phyloP scores from a whole-genome alignment of 176 grass and related monocot genomes.

The Themeda triandra region DNA sequence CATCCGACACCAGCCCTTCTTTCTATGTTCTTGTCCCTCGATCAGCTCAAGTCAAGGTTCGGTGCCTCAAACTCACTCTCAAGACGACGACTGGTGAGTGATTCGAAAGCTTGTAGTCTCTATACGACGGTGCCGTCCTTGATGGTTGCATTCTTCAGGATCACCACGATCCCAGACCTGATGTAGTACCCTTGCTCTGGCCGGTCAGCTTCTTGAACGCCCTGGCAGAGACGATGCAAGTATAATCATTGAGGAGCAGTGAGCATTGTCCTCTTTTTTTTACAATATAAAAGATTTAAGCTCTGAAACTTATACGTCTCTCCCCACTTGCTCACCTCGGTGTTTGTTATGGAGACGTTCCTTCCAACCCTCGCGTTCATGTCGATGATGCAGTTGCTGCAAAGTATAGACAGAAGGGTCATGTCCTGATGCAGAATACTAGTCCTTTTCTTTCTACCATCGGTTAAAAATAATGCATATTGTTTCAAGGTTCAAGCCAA shows the following conservation, averaged over 20 bases:
- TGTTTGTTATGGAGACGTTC: conserved; percentile 57
- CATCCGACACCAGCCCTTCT: not conserved
- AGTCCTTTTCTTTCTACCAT: too few relatives aligned
- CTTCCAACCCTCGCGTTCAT: conserved; percentile 75
- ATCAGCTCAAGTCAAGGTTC: not conserved
- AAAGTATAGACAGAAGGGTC: not conserved
- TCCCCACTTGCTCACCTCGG: conserved; percentile 26
- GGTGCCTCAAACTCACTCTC: not conserved
- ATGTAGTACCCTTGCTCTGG: conserved; percentile 61
- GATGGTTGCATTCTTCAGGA: conserved; percentile 65
- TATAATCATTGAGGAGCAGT: too few relatives aligned
- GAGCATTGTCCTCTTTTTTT: not conserved
- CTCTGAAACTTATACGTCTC: not conserved
- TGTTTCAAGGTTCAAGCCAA: not conserved
- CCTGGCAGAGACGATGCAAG: conserved; percentile 22
- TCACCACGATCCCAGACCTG: conserved; percentile 55
- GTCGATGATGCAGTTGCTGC: conserved; percentile 81
- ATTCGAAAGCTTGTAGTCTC: not conserved
- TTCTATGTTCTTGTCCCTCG: not conserved
- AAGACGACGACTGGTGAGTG: not conserved
- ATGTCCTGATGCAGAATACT: not conserved
- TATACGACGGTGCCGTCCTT: conserved; percentile 70
- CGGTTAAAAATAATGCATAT: not conserved
- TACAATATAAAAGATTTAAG: not conserved
- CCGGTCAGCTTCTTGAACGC: conserved; percentile 65